Base-by-base conservation (phyloP, 768 basidiomycete genomes). In the Tylopilus plumbeoviolaceoides region DNA sequence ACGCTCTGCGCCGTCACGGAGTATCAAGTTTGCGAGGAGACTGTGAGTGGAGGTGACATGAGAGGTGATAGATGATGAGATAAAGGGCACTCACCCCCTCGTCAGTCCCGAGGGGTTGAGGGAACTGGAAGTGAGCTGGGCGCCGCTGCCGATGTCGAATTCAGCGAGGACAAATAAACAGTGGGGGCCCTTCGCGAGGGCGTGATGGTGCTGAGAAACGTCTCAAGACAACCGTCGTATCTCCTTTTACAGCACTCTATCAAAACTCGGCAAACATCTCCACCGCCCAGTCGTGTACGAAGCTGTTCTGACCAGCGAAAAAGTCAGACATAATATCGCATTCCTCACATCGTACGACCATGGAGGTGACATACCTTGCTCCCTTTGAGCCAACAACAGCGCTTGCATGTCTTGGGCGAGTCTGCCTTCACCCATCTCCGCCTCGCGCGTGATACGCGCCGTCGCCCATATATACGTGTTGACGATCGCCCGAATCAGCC, bases 151-250 rank as follows among this genome's bases (percentile, higher is more conserved):
- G 58, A 99, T 98, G 75, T 99, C 91, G 74, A 99, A 99, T 70
- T 98, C 97, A n/a, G 97, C 97, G 48, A 98, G 78, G 54, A 97
- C 88, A 72, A 95, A 98, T 18, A 92, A 91, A 61, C 89, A 90
- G 68, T 91, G 89, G 53, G 87, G 82, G 38, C 81, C 80, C 73
- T 80, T 77, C 72, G 75, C 77, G 2, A 60, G 54, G 47, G 78
- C 48, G 59, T 67, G 10, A 20, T 38, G 20, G 39, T 54, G 39
- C 45, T 50, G 56, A 54, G 54, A 56, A 58, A 57, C 35, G 47
- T 31, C 45, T 27, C 47, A 14, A 7, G 58, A 51, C 58, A 59
- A 47, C 41, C 1, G 17, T 27, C 47, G n/a, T 27, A 58, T 59
- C 69, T 69, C 67, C 66, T 56, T 69, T 69, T 67, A 59, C 61